Evolutionary conservation across 345 rosid species (phyloP).

Genomic region (Barbarea vulgaris): DNA sequence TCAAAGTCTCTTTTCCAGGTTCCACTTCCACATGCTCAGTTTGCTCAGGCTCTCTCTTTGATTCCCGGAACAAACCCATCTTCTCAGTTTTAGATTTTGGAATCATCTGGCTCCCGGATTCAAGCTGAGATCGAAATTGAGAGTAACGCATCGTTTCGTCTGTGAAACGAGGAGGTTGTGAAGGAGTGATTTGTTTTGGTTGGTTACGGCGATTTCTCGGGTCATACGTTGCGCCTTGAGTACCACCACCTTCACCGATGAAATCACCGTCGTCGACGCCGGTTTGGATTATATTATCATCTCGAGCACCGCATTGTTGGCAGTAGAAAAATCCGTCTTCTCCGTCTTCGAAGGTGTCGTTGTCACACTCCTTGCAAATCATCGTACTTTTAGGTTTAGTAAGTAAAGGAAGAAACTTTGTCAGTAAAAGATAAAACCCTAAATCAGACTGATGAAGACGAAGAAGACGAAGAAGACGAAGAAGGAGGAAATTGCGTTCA

Average conservation of each 20-base stretch:
- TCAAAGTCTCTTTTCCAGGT: slow-evolving; percentile 46
- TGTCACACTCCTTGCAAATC: slow-evolving; percentile 61
- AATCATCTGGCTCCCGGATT: not conserved
- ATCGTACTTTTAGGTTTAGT: not conserved
- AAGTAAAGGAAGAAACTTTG: not conserved
- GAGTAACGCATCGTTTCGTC: slow-evolving; percentile 36
- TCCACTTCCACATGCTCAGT: slow-evolving; percentile 57
- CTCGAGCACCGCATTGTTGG: slow-evolving; percentile 49
- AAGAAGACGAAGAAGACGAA: no score
- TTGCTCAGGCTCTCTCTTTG: slow-evolving; percentile 33
- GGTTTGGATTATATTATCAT: slow-evolving; percentile 52
- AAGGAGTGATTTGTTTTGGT: slow-evolving; percentile 18
- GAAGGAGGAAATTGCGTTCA: not conserved
- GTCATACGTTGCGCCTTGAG: slow-evolving; percentile 50
- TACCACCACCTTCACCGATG: no score
- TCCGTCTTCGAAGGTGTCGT: slow-evolving; percentile 46
- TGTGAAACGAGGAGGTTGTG: slow-evolving; percentile 32
- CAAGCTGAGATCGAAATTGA: slow-evolving; percentile 49
- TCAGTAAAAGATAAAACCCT: not conserved
- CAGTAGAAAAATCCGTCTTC: slow-evolving; percentile 65
- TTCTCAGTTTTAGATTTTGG: not conserved
- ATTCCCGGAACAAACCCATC: not conserved
- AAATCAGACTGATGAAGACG: not conserved
- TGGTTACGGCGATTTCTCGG: slow-evolving; percentile 33
- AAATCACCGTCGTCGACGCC: slow-evolving; percentile 67